Percentiles rank a stretch among this genome's conserved stretches.
These are phyloP conservation scores for Fomitiporia mediterranea DNA, from an alignment of 1,284 basidiomycete species.

Conservation along the genomic window DNA sequence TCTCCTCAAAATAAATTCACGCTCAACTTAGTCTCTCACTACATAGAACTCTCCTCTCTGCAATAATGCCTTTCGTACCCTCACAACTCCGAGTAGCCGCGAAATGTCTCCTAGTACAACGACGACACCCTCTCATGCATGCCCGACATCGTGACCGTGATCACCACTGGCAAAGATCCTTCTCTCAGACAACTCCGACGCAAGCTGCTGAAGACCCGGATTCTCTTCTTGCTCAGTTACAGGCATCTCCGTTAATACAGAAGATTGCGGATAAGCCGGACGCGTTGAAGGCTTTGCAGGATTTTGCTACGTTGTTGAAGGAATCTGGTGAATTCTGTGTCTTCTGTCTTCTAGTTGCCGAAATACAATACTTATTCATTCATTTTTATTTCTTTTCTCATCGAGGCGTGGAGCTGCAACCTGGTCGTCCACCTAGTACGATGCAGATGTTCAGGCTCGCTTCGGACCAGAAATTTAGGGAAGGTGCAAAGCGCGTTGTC, in stretches of 20 bases:
- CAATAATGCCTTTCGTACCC: constrained; percentile 16
- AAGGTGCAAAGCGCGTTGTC: constrained; percentile 41
- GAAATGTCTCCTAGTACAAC: constrained; percentile 18
- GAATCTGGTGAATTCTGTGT: constrained; percentile 44
- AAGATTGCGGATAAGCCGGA: constrained; percentile 48
- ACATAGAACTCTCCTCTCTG: neutral
- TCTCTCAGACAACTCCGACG: constrained; percentile 35
- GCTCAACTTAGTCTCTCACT: neutral
- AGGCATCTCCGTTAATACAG: constrained; percentile 34
- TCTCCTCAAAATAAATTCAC: neutral
- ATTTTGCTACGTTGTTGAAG: constrained; percentile 42
- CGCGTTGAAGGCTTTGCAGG: constrained; percentile 42
- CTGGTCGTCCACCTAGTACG: constrained; percentile 42
- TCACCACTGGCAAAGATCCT: constrained; percentile 23
- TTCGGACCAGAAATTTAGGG: constrained; percentile 48
- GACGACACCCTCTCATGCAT: constrained; percentile 10
- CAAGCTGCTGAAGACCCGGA: constrained; percentile 35
- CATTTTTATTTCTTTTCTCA: constrained; percentile 1
- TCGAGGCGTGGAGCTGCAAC: constrained; percentile 47
- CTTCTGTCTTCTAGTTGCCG: neutral
- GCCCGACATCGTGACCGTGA: constrained; percentile 15
- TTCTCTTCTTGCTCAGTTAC: constrained; percentile 30
- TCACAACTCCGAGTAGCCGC: constrained; percentile 22
- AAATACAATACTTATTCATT: neutral
- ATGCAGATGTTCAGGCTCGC: constrained; percentile 50